Evolutionary conservation across 1,139 yeast species (phyloP), one percentile per base, ranked within the genome.

Genomic region (Candida labiduridarum): DNA sequence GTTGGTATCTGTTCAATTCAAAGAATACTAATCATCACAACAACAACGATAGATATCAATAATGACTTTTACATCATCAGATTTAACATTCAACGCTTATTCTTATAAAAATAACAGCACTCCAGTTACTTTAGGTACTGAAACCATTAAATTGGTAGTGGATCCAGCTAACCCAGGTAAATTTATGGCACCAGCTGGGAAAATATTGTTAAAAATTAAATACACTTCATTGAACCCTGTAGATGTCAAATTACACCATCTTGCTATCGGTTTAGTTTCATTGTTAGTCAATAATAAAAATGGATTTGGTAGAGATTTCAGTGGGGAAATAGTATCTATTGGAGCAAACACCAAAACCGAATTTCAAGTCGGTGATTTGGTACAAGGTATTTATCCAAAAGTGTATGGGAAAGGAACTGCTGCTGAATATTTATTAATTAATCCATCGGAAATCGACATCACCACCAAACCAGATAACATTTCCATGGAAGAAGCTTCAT

Each of bases 221-320:
- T 76, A 82, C 14, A 84, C 84, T 1, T 79, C 87, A 0, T 68
- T 87, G 47, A 89, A 87, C 59, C 95, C 96, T 0, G 74, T 87
- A 42, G 96, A 89, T 63, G 55, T 79, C 48, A 69, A 84, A 49
- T 59, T 85, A 45, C 71, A 75, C 58, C 71, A 76, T 52, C 61
- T 60, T 3, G 71, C 51, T 59, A 67, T 67, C 50, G 61, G 31
- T 41, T 38, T 33, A 3, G 31, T 39, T 22, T 39, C 42, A 9
- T 39, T 33, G 31, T 49, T 39, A 11, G 16, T 43, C 31, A 43
- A 44, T 35, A 10, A 44, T 4, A 42, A 49, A 6, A 52, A 46
- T 39, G 90, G 89, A 8, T 60, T 85, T 30, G 92, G 94, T 3
- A 72, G 82, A 52, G 96, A 89, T 60, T 88, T 79, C 59, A 67